Conservation (phyloP, 2,329 filamentous ascomycete genomes). For the Alternaria incomplexa region DNA sequence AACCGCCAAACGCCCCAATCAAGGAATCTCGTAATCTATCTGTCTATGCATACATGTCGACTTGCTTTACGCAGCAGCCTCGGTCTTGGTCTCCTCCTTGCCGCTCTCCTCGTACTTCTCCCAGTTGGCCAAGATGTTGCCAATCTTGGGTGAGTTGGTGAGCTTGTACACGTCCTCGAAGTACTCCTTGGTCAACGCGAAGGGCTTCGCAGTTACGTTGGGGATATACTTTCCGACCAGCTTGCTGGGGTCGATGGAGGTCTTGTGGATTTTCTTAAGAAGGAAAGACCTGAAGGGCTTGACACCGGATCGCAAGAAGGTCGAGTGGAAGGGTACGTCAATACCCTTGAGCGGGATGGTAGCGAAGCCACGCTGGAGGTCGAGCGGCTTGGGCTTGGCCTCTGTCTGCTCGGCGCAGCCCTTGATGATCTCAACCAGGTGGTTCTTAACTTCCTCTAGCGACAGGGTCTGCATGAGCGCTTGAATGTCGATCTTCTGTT, state of each 20-base stretch:
- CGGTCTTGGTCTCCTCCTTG: slow-evolving; percentile 33
- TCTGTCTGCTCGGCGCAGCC: slow-evolving; percentile 86
- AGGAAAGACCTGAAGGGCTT: slow-evolving; percentile 99
- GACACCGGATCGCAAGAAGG: slow-evolving; percentile 95
- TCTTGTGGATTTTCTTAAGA: slow-evolving; percentile 99
- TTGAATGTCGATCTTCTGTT: slow-evolving; percentile 96
- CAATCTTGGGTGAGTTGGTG: slow-evolving; percentile 81
- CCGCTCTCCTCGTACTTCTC: slow-evolving; percentile 57
- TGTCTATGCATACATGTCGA: neutral
- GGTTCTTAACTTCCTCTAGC: slow-evolving; percentile 88
- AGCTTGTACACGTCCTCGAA: slow-evolving; percentile 98
- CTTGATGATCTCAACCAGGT: slow-evolving; percentile 88
- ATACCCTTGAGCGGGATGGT: slow-evolving; percentile 97
- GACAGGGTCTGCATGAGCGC: slow-evolving; percentile 84
- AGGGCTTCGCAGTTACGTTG: slow-evolving; percentile 95
- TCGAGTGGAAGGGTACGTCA: slow-evolving; percentile 98
- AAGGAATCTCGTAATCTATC: neutral
- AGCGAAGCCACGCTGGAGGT: slow-evolving; percentile 92
- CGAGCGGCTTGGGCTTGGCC: slow-evolving; percentile 84
- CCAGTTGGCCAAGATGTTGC: slow-evolving; percentile 80
- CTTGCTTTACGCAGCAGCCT: slow-evolving; percentile 23
- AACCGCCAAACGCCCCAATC: slow-evolving; percentile 1
- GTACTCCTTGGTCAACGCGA: slow-evolving; percentile 96
- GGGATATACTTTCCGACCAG: slow-evolving; percentile 98
- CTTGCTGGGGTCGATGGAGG: slow-evolving; percentile 95